phyloP scores from a whole-genome alignment of 2,329 filamentous ascomycete genomes.

The Verticillium albo-atrum region DNA sequence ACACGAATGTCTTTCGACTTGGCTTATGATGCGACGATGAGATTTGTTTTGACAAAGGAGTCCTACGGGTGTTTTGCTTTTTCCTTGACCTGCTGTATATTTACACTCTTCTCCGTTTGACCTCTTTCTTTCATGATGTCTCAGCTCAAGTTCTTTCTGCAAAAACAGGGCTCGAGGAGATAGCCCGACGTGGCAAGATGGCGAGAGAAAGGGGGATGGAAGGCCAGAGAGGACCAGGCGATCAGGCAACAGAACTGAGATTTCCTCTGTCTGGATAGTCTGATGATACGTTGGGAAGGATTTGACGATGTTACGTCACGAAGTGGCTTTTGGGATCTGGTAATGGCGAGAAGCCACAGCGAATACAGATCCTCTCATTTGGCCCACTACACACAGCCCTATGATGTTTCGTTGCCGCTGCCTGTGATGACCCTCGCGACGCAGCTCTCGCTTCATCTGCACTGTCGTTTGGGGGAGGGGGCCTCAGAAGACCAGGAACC shows the following conservation, averaged over 20 bases:
- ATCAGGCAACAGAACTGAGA: background rate
- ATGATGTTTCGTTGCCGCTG: too few relatives aligned
- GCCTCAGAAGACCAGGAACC: background rate
- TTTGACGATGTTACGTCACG: background rate
- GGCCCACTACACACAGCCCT: background rate
- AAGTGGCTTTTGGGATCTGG: background rate
- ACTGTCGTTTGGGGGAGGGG: too few relatives aligned
- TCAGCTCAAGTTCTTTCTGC: background rate
- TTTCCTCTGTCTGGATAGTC: background rate
- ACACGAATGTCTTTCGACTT: background rate
- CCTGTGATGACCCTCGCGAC: too few relatives aligned
- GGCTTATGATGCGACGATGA: background rate
- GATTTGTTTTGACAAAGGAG: background rate
- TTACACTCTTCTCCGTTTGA: background rate
- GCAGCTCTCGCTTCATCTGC: too few relatives aligned
- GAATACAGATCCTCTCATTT: background rate
- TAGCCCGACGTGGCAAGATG: background rate
- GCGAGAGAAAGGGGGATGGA: background rate
- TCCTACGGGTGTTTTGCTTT: background rate
- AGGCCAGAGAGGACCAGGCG: background rate
- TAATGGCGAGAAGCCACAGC: background rate
- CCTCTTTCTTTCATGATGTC: background rate
- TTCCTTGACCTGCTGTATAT: background rate
- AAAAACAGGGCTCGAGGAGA: background rate
- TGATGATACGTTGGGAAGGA: background rate